These are phyloP conservation scores for Talaromyces proteolyticus DNA, from an alignment of 495 filamentous ascomycete species.

Conservation along the genomic window DNA sequence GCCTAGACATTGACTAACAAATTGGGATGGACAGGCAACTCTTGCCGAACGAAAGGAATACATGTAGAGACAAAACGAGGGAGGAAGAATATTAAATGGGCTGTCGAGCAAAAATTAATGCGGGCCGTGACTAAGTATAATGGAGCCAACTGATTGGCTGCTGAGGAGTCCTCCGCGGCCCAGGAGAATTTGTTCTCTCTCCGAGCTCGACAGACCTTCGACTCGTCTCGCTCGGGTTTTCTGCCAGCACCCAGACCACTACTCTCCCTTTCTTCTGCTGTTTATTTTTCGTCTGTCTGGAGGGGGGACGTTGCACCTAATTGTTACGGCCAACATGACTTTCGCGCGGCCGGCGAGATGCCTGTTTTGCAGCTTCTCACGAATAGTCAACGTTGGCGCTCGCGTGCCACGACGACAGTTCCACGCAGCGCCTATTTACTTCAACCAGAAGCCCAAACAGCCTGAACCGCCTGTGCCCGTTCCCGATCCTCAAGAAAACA, in stretches of 20 bases:
- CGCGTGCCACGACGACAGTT: conserved; percentile 46
- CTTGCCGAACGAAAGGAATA: background rate
- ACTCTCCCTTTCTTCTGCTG: conserved; percentile 10
- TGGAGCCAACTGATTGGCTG: conserved; percentile 1
- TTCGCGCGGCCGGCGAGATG: conserved; percentile 52
- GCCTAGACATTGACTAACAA: background rate
- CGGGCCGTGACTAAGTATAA: conserved; percentile 4
- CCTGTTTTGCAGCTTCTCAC: conserved; percentile 47
- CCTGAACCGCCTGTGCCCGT: conserved; percentile 16
- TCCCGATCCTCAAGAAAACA: conserved; percentile 13
- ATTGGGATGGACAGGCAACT: background rate
- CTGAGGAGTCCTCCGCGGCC: background rate
- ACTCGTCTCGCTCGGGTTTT: conserved; percentile 7
- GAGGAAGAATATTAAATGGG: conserved; percentile 2
- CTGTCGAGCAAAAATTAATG: too few relatives aligned
- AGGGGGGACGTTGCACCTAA: too few relatives aligned
- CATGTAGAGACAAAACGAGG: background rate
- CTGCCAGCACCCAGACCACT: background rate
- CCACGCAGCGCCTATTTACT: conserved; percentile 36
- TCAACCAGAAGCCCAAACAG: conserved; percentile 18
- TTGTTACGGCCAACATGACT: conserved; percentile 47
- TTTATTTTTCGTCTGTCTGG: conserved; percentile 16
- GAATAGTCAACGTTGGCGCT: conserved; percentile 29
- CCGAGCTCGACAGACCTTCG: background rate
- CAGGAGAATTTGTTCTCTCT: conserved; percentile 8